Base-by-base conservation (phyloP, 1,139 yeast species). In the Eremothecium cymbalariae region DNA sequence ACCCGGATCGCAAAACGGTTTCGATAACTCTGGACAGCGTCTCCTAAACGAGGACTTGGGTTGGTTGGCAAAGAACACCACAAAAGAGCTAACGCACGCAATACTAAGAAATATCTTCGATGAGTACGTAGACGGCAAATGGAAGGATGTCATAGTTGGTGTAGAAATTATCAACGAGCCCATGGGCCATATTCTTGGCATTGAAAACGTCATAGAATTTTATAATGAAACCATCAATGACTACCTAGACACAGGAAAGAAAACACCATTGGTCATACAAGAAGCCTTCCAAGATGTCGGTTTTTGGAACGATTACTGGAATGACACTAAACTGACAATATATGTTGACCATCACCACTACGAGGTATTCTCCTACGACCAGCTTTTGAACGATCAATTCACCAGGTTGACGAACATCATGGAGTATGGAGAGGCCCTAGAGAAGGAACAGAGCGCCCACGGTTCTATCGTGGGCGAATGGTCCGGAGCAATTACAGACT, bases 1-100 rank as follows among this genome's bases (percentile, higher is more conserved):
- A 6, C 82, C 82, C 2, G 80, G 80, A 1, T 71, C 80, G 2
- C 83, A 76, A 47, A 76, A 77, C 51, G 83, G 83, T n/a, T 76
- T 76, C 51, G 83, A 77, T 47, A 76, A 76, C 51, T 73, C 80
- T 3, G 84, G 84, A 1, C 55, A 60, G 32, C 63, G 81, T 48
- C n/a, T 27, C 21, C 12, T 23, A 7, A 43, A 43, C 21, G 68
- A 67, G 39, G 53, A 57, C 31, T 64, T 74, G 7, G 66, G 66
- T 4, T 77, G 82, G 82, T 68, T 70, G 48, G 54, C 62, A 23
- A 47, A 57, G 9, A 59, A 64, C 1, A 63, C 59, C 30, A 61
- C 73, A 43, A 57, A 68, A 8, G 59, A 64, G 13, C n/a, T 22
- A 8, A 69, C 81, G 0, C 43, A 60, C 14, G 51, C 60, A 8